Base-by-base conservation (phyloP, 2,329 filamentous ascomycete genomes). In the Meredithiella fracta region DNA sequence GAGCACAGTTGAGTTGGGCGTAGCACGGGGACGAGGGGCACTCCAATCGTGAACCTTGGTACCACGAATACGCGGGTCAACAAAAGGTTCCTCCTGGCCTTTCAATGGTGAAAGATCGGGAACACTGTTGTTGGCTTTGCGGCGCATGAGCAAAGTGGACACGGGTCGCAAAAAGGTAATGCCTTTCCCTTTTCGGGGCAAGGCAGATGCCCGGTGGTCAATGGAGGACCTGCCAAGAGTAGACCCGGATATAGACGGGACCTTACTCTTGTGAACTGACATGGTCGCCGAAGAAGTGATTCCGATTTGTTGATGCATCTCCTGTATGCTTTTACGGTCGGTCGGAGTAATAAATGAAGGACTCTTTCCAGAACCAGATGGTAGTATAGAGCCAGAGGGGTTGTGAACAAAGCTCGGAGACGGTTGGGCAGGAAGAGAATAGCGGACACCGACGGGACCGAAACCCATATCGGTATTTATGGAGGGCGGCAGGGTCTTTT, bases 21-120 rank as follows among this genome's bases (percentile, higher is more conserved):
- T 54, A 15, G 34, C 53, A 37, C 57, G 73, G 23, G 71, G 72
- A 52, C 78, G 70, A 1, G 79, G 80, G 0, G 77, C 78, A 62
- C 79, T 83, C 62, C 82, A 84, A 64, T 80, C 81, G 63, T 85
- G 82, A 52, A 83, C 74, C 50, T 73, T 71, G 6, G 77, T 85
- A 51, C 78, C 82, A 62, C 73, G 74, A 60, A 85, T 85, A 8
- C 78, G 73, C 17, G 80, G 80, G 61, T 83, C 80, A 61, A 82
- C 81, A 20, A 67, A 65, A 3, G 72, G 71, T 61, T 75, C 73
- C 14, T 72, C 70, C 0, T 65, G 61, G 22, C 68, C 66, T 49
- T 68, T 61, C 22, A 73, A 62, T 1, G 71, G 68, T 1, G 64
- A 63, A 2, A 73, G 58, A 47, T 76, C 74, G 1, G 72, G 68